Evolutionary conservation across 2,329 filamentous ascomycete species (phyloP), one percentile per base, ranked within the genome.

Genomic region (Pezicula carpinea): DNA sequence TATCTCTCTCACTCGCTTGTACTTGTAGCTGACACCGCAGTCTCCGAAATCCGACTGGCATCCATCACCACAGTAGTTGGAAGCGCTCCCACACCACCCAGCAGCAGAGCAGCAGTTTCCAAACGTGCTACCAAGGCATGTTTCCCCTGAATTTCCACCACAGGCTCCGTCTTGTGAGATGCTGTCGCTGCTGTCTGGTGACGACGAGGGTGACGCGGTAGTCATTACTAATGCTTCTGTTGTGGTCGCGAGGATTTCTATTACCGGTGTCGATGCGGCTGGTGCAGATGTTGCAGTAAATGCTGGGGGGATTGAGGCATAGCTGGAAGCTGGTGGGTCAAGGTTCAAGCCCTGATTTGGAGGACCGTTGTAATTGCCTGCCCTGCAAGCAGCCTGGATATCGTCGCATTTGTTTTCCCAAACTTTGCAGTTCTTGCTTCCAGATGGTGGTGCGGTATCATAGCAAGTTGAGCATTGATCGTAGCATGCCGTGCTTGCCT

Each of bases 381-480:
- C 59, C n/a, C 61, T 52, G 56, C 78, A 81, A 3, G 59, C 64
- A 6, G 60, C 54, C 56, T 73, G 66, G 44, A 79, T 68, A 3
- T 52, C 63, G 31, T 64, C 63, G 67, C 86, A 89, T 67, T 83
- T 84, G 11, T 65, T 60, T 58, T 80, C 75, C 80, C 80, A 88
- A 29, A 75, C 66, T 40, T 73, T 64, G 66, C 86, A 90, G 53
- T 77, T 77, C 1, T 64, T 66, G 52, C 67, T 66, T 1, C 85
- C 85, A 2, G 80, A 81, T 1, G 82, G 76, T 11, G 77, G 77
- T 3, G 78, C 73, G 5, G 66, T 63, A 38, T 70, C 63, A 66
- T 77, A 88, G 71, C 86, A 89, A n/a, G 55, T 60, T 3, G 74
- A 64, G 23, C 68, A 66, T 67, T 89, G 82, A 21, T 64, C 60